phyloP scores from a whole-genome alignment of 768 basidiomycete species.

The Pseudohyphozyma bogoriensis region DNA sequence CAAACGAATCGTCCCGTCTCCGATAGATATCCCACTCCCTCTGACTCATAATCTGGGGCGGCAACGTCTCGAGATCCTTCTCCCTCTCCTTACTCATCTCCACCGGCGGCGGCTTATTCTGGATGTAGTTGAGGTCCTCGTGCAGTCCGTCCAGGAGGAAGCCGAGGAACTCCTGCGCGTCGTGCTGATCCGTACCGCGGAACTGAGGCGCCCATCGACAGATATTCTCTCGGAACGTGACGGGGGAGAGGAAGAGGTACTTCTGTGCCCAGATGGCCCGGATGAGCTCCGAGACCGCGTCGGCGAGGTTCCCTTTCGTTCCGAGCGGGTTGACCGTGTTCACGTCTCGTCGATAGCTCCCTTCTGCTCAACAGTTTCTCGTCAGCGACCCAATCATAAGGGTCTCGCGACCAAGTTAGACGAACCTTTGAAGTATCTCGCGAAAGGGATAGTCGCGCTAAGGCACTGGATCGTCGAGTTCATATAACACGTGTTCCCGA shows the following conservation, averaged over 20 bases:
- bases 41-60: slow-evolving; percentile 77
- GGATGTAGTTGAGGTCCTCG: slow-evolving; percentile 81
- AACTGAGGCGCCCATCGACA: slow-evolving; percentile 66
- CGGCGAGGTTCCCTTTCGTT: slow-evolving; percentile 69
- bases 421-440: slow-evolving; percentile 81
- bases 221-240: slow-evolving; percentile 76
- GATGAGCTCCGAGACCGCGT: slow-evolving; percentile 71
- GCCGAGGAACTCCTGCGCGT: slow-evolving; percentile 94
- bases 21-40: slow-evolving; percentile 88
- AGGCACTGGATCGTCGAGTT: slow-evolving; percentile 95
- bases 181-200: slow-evolving; percentile 83
- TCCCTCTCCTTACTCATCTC: slow-evolving; percentile 68
- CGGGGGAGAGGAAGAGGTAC: slow-evolving; percentile 68
- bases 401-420: background rate
- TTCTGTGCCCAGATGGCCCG: slow-evolving; percentile 81
- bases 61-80: slow-evolving; percentile 73
- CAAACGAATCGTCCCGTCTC: slow-evolving; percentile 78
- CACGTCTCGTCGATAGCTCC: slow-evolving; percentile 43
- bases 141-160: slow-evolving; percentile 94
- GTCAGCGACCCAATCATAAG: too few species aligned
- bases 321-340: slow-evolving; percentile 80
- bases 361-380: slow-evolving; percentile 29
- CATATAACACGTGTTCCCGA: slow-evolving; percentile 98
- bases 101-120: slow-evolving; percentile 71
- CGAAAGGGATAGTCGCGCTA: slow-evolving; percentile 85